Percentiles rank a stretch among this genome's conserved stretches.
These are phyloP conservation scores for Blastobotrys americana DNA, from an alignment of 805 yeast species.

Conservation along the genomic window DNA sequence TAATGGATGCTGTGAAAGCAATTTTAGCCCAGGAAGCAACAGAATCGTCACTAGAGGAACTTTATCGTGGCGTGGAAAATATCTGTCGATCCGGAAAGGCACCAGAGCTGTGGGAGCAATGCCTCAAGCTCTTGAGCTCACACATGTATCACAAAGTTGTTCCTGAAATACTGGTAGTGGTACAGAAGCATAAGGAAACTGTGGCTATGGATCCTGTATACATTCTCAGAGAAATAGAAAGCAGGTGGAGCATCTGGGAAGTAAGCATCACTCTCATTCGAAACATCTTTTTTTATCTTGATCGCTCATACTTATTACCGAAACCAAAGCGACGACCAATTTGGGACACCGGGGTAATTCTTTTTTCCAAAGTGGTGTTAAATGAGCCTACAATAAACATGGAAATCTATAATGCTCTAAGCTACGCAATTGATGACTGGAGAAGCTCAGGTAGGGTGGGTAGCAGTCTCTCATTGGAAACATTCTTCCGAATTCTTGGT, in stretches of 20 bases:
- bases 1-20: constrained; percentile 13
- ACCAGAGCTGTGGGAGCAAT: constrained; percentile 19
- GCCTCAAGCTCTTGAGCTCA: constrained; percentile 12
- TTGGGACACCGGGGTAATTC: constrained; percentile 12
- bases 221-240: constrained; percentile 1
- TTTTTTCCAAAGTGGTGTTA: constrained; percentile 10
- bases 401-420: not conserved
- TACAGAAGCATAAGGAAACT: not conserved
- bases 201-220: not conserved
- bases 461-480: not conserved
- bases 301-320: constrained; percentile 23
- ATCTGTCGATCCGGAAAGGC: constrained; percentile 25
- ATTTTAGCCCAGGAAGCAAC: constrained; percentile 12
- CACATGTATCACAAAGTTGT: constrained; percentile 7
- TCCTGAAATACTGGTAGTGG: not conserved
- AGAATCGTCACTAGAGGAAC: constrained; percentile 23
- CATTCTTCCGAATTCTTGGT: not conserved
- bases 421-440: not conserved
- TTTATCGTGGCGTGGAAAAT: constrained; percentile 28
- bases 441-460: not conserved
- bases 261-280: constrained; percentile 18
- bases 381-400: not conserved
- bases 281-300: constrained; percentile 27
- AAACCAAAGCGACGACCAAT: constrained; percentile 13
- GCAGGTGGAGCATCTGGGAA: constrained; percentile 17